Conservation (phyloP, 805 yeast genomes). For the Saturnispora sekii region DNA sequence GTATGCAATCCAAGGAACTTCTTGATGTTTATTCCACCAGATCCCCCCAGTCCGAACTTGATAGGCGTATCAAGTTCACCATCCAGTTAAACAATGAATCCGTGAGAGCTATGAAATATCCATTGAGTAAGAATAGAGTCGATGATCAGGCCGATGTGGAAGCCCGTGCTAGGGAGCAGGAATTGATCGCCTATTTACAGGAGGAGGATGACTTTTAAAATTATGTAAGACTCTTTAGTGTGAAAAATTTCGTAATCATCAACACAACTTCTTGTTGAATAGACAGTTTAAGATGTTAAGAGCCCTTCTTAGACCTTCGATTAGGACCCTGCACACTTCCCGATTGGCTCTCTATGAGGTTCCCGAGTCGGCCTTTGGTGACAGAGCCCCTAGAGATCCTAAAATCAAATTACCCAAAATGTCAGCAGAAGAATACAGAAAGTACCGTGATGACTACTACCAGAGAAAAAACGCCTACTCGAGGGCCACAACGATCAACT, state of each 20-base stretch:
- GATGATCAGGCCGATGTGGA: slow-evolving; percentile 44
- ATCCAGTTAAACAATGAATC: slow-evolving; percentile 83
- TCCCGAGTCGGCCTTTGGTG: slow-evolving; percentile 9
- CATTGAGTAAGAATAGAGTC: slow-evolving; percentile 43
- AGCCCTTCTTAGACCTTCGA: background rate
- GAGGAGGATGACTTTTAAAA: slow-evolving; percentile 36
- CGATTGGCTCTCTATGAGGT: slow-evolving; percentile 8
- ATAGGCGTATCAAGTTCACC: slow-evolving; percentile 90
- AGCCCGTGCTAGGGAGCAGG: slow-evolving; percentile 46
- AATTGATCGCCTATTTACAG: slow-evolving; percentile 29
- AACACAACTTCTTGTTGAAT: background rate
- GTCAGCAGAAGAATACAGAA: slow-evolving; percentile 25
- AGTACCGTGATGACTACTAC: slow-evolving; percentile 21
- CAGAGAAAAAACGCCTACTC: slow-evolving; percentile 23
- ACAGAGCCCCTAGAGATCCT: slow-evolving; percentile 9
- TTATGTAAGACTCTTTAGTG: background rate
- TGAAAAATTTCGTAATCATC: background rate
- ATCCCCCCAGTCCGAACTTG: slow-evolving; percentile 79
- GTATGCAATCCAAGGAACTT: slow-evolving; percentile 81
- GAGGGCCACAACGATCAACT: slow-evolving; percentile 51
- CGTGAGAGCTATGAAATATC: slow-evolving; percentile 92
- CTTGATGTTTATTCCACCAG: slow-evolving; percentile 79
- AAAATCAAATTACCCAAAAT: slow-evolving; percentile 20
- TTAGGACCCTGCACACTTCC: slow-evolving; percentile 4
- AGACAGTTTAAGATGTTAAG: background rate